Conservation (phyloP, 495 filamentous ascomycete species). For the Lindgomyces ingoldianus region DNA sequence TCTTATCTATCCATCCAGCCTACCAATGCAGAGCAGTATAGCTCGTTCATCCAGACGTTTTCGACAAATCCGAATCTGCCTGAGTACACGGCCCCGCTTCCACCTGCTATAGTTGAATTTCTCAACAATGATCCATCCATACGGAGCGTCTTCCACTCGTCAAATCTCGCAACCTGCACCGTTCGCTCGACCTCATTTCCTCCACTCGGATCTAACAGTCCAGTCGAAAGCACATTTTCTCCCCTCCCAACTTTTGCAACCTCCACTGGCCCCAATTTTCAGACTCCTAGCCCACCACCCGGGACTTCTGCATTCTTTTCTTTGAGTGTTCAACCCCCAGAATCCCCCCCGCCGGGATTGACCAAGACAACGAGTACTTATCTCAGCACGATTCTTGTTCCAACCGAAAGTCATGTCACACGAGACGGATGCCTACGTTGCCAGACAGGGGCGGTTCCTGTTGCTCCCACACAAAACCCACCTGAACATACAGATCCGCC, state of each 20-base stretch:
- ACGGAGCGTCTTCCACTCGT: slow-evolving; percentile 12
- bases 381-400: slow-evolving; percentile 13
- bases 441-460: background rate
- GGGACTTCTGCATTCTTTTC: background rate
- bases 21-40: slow-evolving; percentile 7
- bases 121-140: slow-evolving; percentile 8
- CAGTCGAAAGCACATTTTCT: too few relatives aligned
- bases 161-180: slow-evolving; percentile 32
- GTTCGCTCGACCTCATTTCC: slow-evolving; percentile 1
- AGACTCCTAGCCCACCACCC: background rate
- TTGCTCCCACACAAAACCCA: background rate
- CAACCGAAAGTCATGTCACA: slow-evolving; percentile 17
- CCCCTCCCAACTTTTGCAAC: background rate
- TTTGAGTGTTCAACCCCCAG: background rate
- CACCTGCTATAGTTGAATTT: slow-evolving; percentile 13
- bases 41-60: slow-evolving; percentile 23
- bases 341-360: background rate
- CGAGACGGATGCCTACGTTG: slow-evolving; percentile 4
- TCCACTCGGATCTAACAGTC: too few relatives aligned
- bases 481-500: background rate
- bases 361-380: slow-evolving; percentile 1
- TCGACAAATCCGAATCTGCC: too few relatives aligned
- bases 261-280: too few relatives aligned
- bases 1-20: slow-evolving; percentile 1
- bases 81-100: slow-evolving; percentile 11